These are phyloP conservation scores for Exophiala sideris DNA, from an alignment of 2,329 filamentous ascomycete genomes.

Conservation along the genomic window DNA sequence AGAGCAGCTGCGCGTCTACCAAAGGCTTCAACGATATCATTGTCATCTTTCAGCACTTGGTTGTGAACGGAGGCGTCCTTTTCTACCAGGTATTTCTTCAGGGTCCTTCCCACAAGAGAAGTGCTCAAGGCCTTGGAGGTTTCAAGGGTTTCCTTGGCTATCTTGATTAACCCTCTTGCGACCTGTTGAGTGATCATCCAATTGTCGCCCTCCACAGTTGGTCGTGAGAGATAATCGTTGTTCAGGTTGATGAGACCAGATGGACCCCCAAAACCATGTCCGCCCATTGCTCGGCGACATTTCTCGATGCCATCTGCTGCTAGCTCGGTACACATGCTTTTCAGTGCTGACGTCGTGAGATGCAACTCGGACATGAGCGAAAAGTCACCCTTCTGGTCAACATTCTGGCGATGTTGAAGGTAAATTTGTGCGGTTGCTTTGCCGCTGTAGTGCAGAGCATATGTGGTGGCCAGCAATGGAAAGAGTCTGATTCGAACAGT, in stretches of 20 bases:
- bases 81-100: no score
- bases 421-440: slow-evolving; percentile 49
- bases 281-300: slow-evolving; percentile 70
- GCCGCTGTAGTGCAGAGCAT: slow-evolving; percentile 45
- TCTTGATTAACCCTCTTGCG: slow-evolving; percentile 69
- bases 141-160: slow-evolving; percentile 37
- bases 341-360: slow-evolving; percentile 71
- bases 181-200: slow-evolving; percentile 80
- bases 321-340: slow-evolving; percentile 67
- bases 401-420: slow-evolving; percentile 40
- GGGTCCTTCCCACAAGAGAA: no score
- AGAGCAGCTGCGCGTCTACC: no score
- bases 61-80: no score
- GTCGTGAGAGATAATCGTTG: slow-evolving; percentile 67
- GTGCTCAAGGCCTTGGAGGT: slow-evolving; percentile 65
- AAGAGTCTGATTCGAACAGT: slow-evolving; percentile 54
- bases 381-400: slow-evolving; percentile 49
- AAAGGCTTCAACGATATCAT: no score
- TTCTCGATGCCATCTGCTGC: slow-evolving; percentile 71
- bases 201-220: slow-evolving; percentile 73
- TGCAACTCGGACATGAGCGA: slow-evolving; percentile 65
- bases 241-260: slow-evolving; percentile 60
- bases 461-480: slow-evolving; percentile 50
- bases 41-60: no score
- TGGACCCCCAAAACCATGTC: slow-evolving; percentile 52